Base-by-base conservation (phyloP, 148 eudicot genomes). In the Dianthus caryophyllus region DNA sequence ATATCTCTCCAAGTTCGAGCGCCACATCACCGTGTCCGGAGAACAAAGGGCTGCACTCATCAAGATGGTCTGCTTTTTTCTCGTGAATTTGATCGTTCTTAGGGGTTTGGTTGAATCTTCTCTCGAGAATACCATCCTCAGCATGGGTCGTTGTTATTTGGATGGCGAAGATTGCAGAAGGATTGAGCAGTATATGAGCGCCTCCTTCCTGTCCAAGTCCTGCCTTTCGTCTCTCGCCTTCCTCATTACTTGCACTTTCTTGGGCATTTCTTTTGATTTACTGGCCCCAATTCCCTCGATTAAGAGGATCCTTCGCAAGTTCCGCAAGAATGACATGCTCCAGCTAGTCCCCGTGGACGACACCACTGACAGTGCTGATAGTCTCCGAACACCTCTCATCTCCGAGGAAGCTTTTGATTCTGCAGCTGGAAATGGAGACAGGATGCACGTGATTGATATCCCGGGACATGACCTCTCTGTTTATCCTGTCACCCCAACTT, bases 251-350 rank as follows among this genome's bases (percentile, higher is more conserved):
- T 80, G 99, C 72, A 94, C 97, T 2, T 94, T 94, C 76, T 74
- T 94, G 85, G 99, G 99, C 26, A 90, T 94, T 77, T 94, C 98
- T 18, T 90, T 75, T 65, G 99, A 94, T 81, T 78, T 94, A 2
- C 75, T 90, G 62, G 87, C 99, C 50, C 99, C 99, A 41, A 81
- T 94, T 59, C 99, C 99, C 33, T 94, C 96, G 96, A 94, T 90
- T 17, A 93, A 93, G 69, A 83, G 80, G 50, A 90, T 84, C 65
- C 90, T 94, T 51, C 82, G 75, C 56, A 94, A 82, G 76, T 86
- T 90, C 29, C 77, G 85, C 2, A 90, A 94, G 65, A 94, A 94
- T 68, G 98, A 94, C 75, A 94, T 94, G 97, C 87, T 94, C 53
- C 97, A 86, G 63, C 80, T 94, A 31, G 98, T 94, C 55, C 98